Conservation (phyloP, 116 monocot genomes). For the Phalaenopsis hybrid region DNA sequence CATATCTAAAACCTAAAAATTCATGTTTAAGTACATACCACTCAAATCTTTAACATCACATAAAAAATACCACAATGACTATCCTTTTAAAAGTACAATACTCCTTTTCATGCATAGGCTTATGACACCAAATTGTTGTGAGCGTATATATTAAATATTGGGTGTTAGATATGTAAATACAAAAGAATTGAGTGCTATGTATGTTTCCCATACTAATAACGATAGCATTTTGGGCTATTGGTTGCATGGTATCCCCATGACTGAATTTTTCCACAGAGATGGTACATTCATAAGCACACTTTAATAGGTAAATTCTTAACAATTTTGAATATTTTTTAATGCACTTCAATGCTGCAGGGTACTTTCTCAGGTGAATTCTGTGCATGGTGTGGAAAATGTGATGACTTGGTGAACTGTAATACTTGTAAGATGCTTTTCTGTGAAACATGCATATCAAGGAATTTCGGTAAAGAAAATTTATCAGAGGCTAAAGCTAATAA, state of each 20-base stretch:
- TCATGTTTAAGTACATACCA: too few relatives aligned
- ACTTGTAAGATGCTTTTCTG: slow-evolving; percentile 71
- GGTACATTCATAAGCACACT: neutral
- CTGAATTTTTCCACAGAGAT: neutral
- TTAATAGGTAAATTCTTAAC: neutral
- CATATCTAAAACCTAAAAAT: too few relatives aligned
- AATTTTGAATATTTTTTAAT: slow-evolving; percentile 6
- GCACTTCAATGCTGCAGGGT: slow-evolving; percentile 29
- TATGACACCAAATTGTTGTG: too few relatives aligned
- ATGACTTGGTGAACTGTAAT: slow-evolving; percentile 49
- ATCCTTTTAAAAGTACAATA: too few relatives aligned
- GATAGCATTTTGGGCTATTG: neutral
- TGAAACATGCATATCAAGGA: slow-evolving; percentile 54
- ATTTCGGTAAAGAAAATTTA: slow-evolving; percentile 60
- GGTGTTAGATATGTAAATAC: too few relatives aligned
- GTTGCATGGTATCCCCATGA: neutral
- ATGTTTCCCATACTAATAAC: neutral
- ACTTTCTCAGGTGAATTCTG: slow-evolving; percentile 35
- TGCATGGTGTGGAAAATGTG: slow-evolving; percentile 65
- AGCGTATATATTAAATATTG: too few relatives aligned
- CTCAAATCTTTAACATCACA: too few relatives aligned
- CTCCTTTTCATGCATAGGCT: too few relatives aligned
- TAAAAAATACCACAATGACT: too few relatives aligned
- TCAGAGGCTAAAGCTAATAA: slow-evolving; percentile 31
- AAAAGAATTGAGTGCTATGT: too few relatives aligned